Base-by-base conservation (phyloP, 108 stramenopile genomes). In the Skeletonema potamos region DNA sequence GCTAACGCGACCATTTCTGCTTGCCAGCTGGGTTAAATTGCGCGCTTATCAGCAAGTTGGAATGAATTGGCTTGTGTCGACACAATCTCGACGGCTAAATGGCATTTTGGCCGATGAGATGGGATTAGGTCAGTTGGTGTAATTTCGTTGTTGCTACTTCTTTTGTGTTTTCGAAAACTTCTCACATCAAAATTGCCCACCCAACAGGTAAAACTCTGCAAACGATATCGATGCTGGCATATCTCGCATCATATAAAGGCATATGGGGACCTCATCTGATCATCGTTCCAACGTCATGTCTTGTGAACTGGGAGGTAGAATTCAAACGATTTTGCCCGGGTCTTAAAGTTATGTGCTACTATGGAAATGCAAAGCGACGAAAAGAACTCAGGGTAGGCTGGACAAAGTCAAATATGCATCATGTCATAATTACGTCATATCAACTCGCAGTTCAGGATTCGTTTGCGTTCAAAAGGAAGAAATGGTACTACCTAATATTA, bases 261-360 rank as follows among this genome's bases (percentile, higher is more conserved):
- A 94, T 99, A 17, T 99, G 99, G 99, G 99, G 99, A 9, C 99
- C 99, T 27, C 99, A 99, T 76, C 85, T 99, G 18, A 87, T 99
- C 44, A 86, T 99, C 27, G 99, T 98, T 2, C 99, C 99, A 10
- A 99, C 99, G 17, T 92, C 90, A 4, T 96, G 96, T 69, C 87
- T 99, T 27, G 91, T 98, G 39, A 99, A 99, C 82, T 99, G 99
- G 99, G 99, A 99, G 68, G 88, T 86, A 29, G 99, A 99, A 74
- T 82, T 98, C 57, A 98, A 98, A 70, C 82, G 94, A 54, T 99
- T 97, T 73, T 92, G 92, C 64, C 95, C 97, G 0, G 94, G 87
- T 1, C 77, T 96, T 58, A 95, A 97, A 77, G 92, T 98, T 41
- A 63, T 97, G 54, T 97, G 97, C 26, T 99, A 99, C 83, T 98